Conservation (phyloP, 2,329 filamentous ascomycete species). For the Colletotrichum salicis region DNA sequence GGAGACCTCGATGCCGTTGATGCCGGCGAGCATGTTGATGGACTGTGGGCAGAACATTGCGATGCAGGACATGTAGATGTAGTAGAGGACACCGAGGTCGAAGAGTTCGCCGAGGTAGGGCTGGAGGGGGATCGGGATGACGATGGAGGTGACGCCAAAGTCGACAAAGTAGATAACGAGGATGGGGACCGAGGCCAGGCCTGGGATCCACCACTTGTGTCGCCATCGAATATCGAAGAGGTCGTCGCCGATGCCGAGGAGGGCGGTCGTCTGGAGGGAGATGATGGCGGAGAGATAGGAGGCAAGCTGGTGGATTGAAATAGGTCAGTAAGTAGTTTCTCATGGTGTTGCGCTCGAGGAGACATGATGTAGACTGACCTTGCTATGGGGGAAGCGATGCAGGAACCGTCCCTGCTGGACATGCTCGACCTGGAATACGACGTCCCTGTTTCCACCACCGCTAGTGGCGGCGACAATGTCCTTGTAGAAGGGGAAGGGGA, state of each 20-base stretch:
- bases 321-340: background rate
- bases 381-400: constrained; percentile 93
- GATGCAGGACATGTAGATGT: constrained; percentile 94
- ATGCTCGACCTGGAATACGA: constrained; percentile 77
- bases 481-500: constrained; percentile 98
- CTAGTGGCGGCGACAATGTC: constrained; percentile 96
- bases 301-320: constrained; percentile 71
- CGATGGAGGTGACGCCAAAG: constrained; percentile 95
- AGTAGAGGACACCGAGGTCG: constrained; percentile 86
- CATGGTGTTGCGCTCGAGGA: background rate
- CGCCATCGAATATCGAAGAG: constrained; percentile 98
- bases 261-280: constrained; percentile 88
- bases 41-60: constrained; percentile 98
- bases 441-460: constrained; percentile 90
- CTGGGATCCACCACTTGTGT: constrained; percentile 98
- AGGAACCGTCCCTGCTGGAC: constrained; percentile 86
- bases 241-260: constrained; percentile 94
- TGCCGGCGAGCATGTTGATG: constrained; percentile 99
- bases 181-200: constrained; percentile 90
- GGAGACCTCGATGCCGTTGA: constrained; percentile 96
- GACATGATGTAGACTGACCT: constrained; percentile 62
- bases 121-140: constrained; percentile 87
- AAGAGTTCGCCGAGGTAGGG: constrained; percentile 86
- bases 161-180: constrained; percentile 98
- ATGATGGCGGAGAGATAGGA: constrained; percentile 95